phyloP scores from a whole-genome alignment of 352 stramenopile genomes.

The Phytophthora syringae region DNA sequence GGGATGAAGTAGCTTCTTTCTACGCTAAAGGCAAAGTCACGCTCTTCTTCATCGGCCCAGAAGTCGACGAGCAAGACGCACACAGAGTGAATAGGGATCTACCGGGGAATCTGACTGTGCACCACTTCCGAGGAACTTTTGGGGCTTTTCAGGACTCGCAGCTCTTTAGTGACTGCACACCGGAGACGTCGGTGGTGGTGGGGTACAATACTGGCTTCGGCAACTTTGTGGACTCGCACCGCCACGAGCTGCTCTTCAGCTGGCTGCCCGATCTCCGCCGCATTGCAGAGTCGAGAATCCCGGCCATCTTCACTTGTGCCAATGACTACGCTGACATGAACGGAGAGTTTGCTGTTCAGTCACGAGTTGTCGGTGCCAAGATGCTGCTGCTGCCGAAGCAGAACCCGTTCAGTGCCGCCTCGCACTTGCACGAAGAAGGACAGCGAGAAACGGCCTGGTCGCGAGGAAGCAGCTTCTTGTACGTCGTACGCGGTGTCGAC shows the following conservation, averaged over 20 bases:
- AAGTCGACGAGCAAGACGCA: constrained; percentile 38
- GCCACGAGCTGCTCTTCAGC: constrained; percentile 65
- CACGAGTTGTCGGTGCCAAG: constrained; percentile 61
- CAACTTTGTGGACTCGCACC: constrained; percentile 71
- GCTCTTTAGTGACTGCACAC: constrained; percentile 36
- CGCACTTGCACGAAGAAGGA: constrained; percentile 75
- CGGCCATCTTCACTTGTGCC: constrained; percentile 74
- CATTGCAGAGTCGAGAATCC: constrained; percentile 59
- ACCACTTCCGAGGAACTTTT: constrained; percentile 59
- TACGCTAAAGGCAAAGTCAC: constrained; percentile 44
- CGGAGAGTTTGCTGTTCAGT: constrained; percentile 77
- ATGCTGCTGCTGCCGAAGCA: constrained; percentile 70
- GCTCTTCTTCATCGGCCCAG: constrained; percentile 72
- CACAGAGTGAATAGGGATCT: constrained; percentile 6
- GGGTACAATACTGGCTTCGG: constrained; percentile 84
- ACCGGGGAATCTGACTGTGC: constrained; percentile 37
- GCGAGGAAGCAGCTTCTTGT: constrained; percentile 75
- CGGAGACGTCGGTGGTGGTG: constrained; percentile 58
- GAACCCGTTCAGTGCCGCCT: constrained; percentile 78
- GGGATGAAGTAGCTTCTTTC: constrained; percentile 55
- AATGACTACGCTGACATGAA: constrained; percentile 86
- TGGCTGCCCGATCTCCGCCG: constrained; percentile 72
- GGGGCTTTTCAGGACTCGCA: constrained; percentile 49
- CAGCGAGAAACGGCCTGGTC: constrained; percentile 71
- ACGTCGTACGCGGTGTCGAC: constrained; percentile 60